Evolutionary conservation across 441 rosid species (phyloP), one percentile per base, ranked within the genome.

Genomic region (Aleurites moluccanus): DNA sequence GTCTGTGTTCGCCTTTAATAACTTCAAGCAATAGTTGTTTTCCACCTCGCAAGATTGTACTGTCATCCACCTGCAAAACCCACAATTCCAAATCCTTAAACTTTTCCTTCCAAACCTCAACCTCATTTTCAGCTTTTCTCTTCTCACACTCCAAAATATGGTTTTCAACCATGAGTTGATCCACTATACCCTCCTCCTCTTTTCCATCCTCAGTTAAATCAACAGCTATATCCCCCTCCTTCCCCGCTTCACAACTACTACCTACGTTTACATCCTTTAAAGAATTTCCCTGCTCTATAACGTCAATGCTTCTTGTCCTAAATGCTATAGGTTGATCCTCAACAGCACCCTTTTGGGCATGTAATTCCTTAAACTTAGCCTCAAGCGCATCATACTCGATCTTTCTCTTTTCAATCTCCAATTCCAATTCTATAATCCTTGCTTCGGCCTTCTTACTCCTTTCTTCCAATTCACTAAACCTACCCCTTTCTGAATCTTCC

Each of bases 91-190:
- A 76, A 64, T 83, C 85, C 82, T 74, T 80, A 67, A 78, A 84
- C 82, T 80, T 89, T 44, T 33, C 64, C 83, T 83, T 91, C 92
- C 90, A 88, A 28, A 63, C 62, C 78, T 82, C 78, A 20, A 79
- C 78, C 45, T 86, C 83, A 3, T 28, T 78, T 82, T 84, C 90
- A 66, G 87, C 90, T 73, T 21, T 60, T 50, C 77, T 73, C 86
- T 86, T 86, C 85, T 86, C 88, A 64, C 69, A 68, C 64, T 85
- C 85, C 73, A 86, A 76, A 21, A 77, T 74, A 55, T 3, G 33
- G 75, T 85, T 88, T 84, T 86, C 88, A 70, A 65, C 74, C 84
- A 83, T 79, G 52, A 88, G 82, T 79, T 83, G 84, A 67, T 73
- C 30, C 55, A 84, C 75, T 21, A 66, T 40, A 76, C 78, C 82